Evolutionary conservation across 1,284 basidiomycete genomes (phyloP).

Genomic region (Leccinum cinnamomeum): DNA sequence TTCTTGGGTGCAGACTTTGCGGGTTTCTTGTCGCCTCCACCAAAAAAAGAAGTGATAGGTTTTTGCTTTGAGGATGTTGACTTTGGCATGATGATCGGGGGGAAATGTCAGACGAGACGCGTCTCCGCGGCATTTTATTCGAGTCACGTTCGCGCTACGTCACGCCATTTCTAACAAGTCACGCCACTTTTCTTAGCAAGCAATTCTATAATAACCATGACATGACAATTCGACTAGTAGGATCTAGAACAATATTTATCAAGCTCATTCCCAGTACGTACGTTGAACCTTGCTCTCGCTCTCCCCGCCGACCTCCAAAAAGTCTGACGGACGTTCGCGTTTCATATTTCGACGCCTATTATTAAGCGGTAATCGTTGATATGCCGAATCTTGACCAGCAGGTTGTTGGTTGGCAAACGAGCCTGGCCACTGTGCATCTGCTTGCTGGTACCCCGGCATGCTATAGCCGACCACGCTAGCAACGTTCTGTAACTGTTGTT

Average conservation of each 20-base stretch:
- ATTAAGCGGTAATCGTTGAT: conserved; percentile 77
- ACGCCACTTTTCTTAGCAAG: conserved; percentile 15
- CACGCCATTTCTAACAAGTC: conserved; percentile 23
- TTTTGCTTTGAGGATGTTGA: conserved; percentile 50
- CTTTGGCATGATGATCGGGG: conserved; percentile 53
- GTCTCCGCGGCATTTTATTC: conserved; percentile 19
- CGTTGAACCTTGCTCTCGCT: conserved; percentile 61
- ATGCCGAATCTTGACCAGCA: conserved; percentile 72
- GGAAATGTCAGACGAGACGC: conserved; percentile 11
- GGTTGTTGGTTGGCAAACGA: conserved; percentile 63
- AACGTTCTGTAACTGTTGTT: conserved; percentile 36
- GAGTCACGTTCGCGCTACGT: conserved; percentile 34
- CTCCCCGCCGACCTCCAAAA: conserved; percentile 69
- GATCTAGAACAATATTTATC: not conserved
- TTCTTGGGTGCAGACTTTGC: conserved; percentile 20
- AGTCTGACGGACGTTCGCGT: conserved; percentile 78
- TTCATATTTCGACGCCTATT: conserved; percentile 73
- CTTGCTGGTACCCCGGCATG: conserved; percentile 40
- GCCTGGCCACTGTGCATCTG: conserved; percentile 45
- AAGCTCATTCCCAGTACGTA: conserved; percentile 59
- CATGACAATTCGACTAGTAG: not conserved
- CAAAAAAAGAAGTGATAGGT: conserved; percentile 57
- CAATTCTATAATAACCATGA: not conserved
- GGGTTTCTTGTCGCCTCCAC: conserved; percentile 27
- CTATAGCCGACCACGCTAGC: conserved; percentile 39